Evolutionary conservation across 768 basidiomycete species (phyloP).

Genomic region (Leccinum disarticulatum): DNA sequence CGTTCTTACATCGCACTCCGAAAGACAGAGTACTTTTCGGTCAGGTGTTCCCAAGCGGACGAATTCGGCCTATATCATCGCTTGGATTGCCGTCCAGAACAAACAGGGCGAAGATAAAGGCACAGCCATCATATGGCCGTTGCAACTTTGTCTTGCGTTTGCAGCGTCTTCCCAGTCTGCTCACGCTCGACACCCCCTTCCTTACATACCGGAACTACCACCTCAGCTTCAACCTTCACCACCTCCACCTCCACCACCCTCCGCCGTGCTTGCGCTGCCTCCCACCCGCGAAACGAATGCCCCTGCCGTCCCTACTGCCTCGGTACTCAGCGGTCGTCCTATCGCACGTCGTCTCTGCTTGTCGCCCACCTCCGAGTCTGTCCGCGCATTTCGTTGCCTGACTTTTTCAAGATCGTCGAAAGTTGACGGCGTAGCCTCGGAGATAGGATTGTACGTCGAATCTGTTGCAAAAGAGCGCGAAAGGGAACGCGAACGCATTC

Average conservation of each 20-base stretch:
- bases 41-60: conserved; percentile 17
- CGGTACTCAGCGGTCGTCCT: conserved; percentile 23
- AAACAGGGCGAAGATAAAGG: conserved; percentile 82
- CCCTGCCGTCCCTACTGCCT: conserved; percentile 1
- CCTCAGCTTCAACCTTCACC: conserved; percentile 58
- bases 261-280: conserved; percentile 27
- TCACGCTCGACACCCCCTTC: conserved; percentile 44
- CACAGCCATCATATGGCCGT: conserved; percentile 70
- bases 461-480: conserved; percentile 75
- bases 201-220: conserved; percentile 64
- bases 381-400: conserved; percentile 49
- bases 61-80: conserved; percentile 53
- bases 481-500: conserved; percentile 70
- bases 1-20: conserved; percentile 9
- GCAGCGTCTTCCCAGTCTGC: conserved; percentile 35
- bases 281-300: conserved; percentile 13
- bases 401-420: conserved; percentile 52
- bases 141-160: conserved; percentile 53
- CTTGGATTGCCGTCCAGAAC: conserved; percentile 74
- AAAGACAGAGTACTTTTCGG: conserved; percentile 24
- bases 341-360: conserved; percentile 35
- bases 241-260: conserved; percentile 38
- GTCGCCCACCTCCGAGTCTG: conserved; percentile 39
- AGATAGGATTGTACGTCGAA: conserved; percentile 73
- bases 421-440: conserved; percentile 52